Percentiles rank a stretch among this genome's conserved stretches.
Evolutionary conservation across 441 rosid genomes (phyloP).

Genomic region (Flueggea neowawraea): DNA sequence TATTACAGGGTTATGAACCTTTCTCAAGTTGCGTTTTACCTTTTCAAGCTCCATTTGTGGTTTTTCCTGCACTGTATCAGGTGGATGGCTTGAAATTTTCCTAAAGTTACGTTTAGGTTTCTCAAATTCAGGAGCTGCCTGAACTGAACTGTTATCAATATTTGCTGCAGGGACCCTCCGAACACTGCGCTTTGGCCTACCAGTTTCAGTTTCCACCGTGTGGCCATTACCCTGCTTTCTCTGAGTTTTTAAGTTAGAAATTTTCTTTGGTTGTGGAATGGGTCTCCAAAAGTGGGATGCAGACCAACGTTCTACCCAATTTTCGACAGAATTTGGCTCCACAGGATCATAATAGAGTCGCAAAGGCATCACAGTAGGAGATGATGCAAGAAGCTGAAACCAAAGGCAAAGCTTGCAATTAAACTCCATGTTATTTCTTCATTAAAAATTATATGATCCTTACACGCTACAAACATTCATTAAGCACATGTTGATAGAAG

Average conservation of each 20-base stretch:
- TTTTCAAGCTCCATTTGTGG: conserved; percentile 87
- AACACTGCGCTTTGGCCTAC: conserved; percentile 64
- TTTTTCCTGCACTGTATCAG: conserved; percentile 53
- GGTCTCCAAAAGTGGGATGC: conserved; percentile 75
- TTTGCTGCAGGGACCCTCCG: conserved; percentile 58
- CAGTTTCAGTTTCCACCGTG: conserved; percentile 49
- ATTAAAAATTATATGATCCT: not conserved
- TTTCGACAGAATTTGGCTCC: conserved; percentile 62
- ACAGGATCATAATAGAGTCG: conserved; percentile 46
- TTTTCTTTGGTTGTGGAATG: conserved; percentile 60
- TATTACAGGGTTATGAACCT: conserved; percentile 68
- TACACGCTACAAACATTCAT: not conserved
- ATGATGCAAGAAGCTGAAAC: conserved; percentile 71
- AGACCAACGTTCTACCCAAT: conserved; percentile 91
- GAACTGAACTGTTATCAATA: conserved; percentile 36
- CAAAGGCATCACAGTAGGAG: conserved; percentile 64
- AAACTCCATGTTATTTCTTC: not conserved
- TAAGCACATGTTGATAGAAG: conserved; percentile 2
- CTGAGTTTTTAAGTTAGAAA: conserved; percentile 34
- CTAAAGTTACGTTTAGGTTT: conserved; percentile 63
- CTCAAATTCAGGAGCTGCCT: conserved; percentile 54
- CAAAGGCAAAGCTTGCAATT: conserved; percentile 5
- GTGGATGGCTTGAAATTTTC: conserved; percentile 51
- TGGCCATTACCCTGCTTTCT: conserved; percentile 48
- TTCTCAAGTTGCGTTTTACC: conserved; percentile 85